These are phyloP conservation scores for Alternaria gansuensis DNA, from an alignment of 2,329 filamentous ascomycete species.

Conservation along the genomic window DNA sequence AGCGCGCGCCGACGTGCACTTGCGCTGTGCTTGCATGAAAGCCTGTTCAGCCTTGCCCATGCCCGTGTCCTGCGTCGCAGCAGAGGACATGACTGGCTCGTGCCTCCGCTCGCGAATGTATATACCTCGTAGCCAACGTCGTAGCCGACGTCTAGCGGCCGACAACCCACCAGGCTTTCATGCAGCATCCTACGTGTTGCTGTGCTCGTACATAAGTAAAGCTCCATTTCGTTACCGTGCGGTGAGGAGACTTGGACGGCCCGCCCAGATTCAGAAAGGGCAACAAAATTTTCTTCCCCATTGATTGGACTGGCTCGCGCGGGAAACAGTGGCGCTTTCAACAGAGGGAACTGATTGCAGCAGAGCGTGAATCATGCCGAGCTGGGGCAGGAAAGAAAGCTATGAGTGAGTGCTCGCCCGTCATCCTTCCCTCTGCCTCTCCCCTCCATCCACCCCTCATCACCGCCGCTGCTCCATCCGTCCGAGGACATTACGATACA, in stretches of 20 bases:
- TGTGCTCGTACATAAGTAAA: conserved; percentile 26
- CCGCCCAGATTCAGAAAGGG: conserved; percentile 26
- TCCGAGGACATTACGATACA: conserved; percentile 10
- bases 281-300: conserved; percentile 21
- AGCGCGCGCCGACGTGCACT: conserved; percentile 4
- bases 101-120: conserved; percentile 13
- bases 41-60: conserved; percentile 14
- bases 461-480: conserved; percentile 15
- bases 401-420: conserved; percentile 50
- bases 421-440: conserved; percentile 21
- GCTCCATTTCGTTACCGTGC: conserved; percentile 24
- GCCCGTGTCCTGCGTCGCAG: conserved; percentile 14
- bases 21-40: conserved; percentile 24
- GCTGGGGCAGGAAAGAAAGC: conserved; percentile 53
- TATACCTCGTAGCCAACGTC: conserved; percentile 15
- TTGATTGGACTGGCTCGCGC: conserved; percentile 21
- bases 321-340: conserved; percentile 20
- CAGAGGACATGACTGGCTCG: conserved; percentile 22
- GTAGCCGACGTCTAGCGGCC: conserved; percentile 21
- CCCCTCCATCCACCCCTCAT: conserved; percentile 13
- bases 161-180: conserved; percentile 21
- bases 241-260: conserved; percentile 23
- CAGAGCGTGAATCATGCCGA: conserved; percentile 47
- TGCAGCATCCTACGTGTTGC: conserved; percentile 21
- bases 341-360: conserved; percentile 31